Conservation (phyloP, 2,329 filamentous ascomycete species). For the Calonectria multiphialidica region DNA sequence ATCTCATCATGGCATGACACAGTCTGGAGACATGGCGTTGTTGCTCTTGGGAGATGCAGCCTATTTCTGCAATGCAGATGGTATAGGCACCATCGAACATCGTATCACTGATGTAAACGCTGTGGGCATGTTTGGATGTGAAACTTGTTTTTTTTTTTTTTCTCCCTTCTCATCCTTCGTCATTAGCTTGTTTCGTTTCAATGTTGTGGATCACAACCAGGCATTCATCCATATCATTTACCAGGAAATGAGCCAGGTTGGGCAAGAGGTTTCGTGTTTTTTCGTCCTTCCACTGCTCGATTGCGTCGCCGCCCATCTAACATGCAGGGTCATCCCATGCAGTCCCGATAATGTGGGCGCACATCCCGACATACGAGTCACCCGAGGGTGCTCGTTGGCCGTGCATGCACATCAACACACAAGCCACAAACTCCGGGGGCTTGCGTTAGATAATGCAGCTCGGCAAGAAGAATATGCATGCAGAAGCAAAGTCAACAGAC, state of each 20-base stretch:
- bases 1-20: constrained; percentile 10
- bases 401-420: background rate
- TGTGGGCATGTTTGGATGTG: no score
- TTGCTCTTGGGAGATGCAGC: background rate
- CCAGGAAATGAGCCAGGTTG: background rate
- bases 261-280: background rate
- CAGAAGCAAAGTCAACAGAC: background rate
- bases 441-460: background rate
- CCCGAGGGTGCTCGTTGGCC: background rate
- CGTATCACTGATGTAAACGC: no score
- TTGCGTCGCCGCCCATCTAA: background rate
- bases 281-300: background rate
- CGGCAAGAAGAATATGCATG: background rate
- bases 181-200: no score
- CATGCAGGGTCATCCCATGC: background rate
- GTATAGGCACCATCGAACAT: background rate
- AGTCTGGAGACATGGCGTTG: background rate
- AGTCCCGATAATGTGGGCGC: background rate
- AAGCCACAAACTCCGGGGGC: background rate
- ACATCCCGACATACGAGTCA: background rate
- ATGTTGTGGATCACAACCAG: no score
- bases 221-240: background rate
- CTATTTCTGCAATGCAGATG: background rate
- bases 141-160: no score
- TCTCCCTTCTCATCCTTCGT: no score